Base-by-base conservation (phyloP, 2,329 filamentous ascomycete species). In the Pyrenochaeta sp. region DNA sequence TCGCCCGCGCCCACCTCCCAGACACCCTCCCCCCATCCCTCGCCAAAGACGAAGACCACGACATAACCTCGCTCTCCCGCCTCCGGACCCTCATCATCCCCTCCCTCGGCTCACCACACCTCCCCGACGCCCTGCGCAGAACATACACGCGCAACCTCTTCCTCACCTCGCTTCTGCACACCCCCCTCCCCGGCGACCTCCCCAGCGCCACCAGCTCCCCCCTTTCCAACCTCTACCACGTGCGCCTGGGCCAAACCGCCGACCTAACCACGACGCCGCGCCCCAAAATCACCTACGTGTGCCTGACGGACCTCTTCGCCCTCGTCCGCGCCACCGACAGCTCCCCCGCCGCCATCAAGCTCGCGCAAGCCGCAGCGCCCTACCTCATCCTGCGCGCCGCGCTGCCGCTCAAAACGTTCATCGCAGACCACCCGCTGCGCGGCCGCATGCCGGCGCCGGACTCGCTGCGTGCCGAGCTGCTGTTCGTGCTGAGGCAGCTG, bases 361-460 rank as follows among this genome's bases (percentile, higher is more conserved):
- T 97, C 11, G 88, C 93, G 0, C 81, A 85, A 63, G 87, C 87
- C 3, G 83, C 87, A 0, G 87, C 89, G 0, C 90, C 90, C 0
- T 93, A 90, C 60, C 79, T 97, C 3, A 87, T 97, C 30, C 76
- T 96, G 2, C 85, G 94, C 3, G 85, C 88, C 9, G 90, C 89
- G 0, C 77, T 96, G 11, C 86, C 89, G 0, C 74, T 97, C n/a
- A 86, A 90, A 42, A 80, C 86, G 1, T 97, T 96, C 65, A 86
- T 95, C 31, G 89, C 91, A 3, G 94, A 99, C 68, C 93, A 96
- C 65, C 92, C 93, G 1, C 77, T 99, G 14, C 58, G 94, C 10
- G 92, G 94, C 0, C 82, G 86, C 35, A 94, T 95, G 85, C 94
- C 94, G 4, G 89, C 94, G 67, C 93, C 93, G 0, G 77, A 90